phyloP scores from a whole-genome alignment of 2,329 filamentous ascomycete species.

The Phaeosphaeriaceae sp. region DNA sequence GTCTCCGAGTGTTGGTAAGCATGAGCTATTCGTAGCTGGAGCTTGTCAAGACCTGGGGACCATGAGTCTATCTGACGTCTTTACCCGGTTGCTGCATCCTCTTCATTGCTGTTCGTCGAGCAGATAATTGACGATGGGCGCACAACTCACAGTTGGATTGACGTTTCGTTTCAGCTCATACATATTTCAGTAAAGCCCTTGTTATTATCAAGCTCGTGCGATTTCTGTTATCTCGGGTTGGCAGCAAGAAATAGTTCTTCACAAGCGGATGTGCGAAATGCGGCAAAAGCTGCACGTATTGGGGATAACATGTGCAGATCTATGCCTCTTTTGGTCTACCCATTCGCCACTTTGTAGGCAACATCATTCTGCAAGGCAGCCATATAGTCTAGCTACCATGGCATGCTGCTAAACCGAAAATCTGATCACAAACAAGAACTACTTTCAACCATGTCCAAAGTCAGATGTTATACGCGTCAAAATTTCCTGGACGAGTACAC shows the following conservation, averaged over 20 bases:
- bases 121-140: conserved; percentile 33
- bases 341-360: conserved; percentile 12
- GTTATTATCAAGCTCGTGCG: not conserved
- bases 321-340: not conserved
- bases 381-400: not conserved
- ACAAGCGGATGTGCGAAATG: not conserved
- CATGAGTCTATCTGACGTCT: conserved; percentile 42
- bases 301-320: conserved; percentile 15
- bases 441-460: not conserved
- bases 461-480: conserved; percentile 6
- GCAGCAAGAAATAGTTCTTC: not conserved
- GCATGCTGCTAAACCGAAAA: too few relatives aligned
- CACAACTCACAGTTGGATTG: conserved; percentile 32
- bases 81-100: conserved; percentile 34
- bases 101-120: conserved; percentile 21
- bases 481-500: conserved; percentile 19
- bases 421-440: not conserved
- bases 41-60: conserved; percentile 12
- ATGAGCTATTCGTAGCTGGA: conserved; percentile 18
- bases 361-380: conserved; percentile 4
- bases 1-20: conserved; percentile 9
- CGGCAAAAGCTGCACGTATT: not conserved
- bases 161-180: conserved; percentile 45
- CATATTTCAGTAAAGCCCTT: conserved; percentile 10
- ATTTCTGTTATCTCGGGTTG: not conserved